Evolutionary conservation across 768 basidiomycete genomes (phyloP), one percentile per base, ranked within the genome.

Genomic region (Collybiopsis confluens): DNA sequence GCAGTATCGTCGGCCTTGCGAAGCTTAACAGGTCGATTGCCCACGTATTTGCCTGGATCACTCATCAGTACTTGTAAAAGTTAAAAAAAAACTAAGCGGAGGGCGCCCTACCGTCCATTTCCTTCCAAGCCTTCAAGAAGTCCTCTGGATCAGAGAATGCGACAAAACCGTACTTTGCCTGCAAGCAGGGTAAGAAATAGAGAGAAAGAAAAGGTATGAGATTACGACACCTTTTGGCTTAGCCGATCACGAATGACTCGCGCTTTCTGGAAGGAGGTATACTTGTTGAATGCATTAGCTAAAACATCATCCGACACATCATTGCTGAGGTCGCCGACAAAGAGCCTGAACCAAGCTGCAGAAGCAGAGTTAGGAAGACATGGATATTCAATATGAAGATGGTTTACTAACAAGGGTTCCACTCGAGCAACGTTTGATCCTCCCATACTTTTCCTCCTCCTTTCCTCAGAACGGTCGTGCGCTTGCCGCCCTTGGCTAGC

Each of bases 81-180:
- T 24, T 2, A 53, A 51, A 27, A 27, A 30, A 33, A 16, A 11
- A 45, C 26, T 49, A 1, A n/a, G 13, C n/a, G 35, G 30, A 38
- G 21, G 37, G 40, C 13, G 1, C 66, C 88, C 33, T 61, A 91
- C 95, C 96, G 68, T 98, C 94, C 95, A 97, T 98, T 69, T 98
- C 95, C 67, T 98, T 98, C 96, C 96, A 99, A 16, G 96, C 96
- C 65, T 85, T 95, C 54, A 99, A 68, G 69, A 98, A 98, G 67
- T 99, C 97, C 70, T 99, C 97, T 0, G 97, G 97, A 64, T 98
- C 97, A 41, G 90, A 92, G 70, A 98, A 99, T 1, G 92, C 92
- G 24, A 98, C 92, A 64, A 99, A 99, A 3, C 95, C 97, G 64
- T 86, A 99, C 68, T 92, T 97, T 0, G 96, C 95, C 92, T 96